These are phyloP conservation scores for Nymphaea colorata DNA, from an alignment of 164 flowering plant genomes.

Conservation along the genomic window DNA sequence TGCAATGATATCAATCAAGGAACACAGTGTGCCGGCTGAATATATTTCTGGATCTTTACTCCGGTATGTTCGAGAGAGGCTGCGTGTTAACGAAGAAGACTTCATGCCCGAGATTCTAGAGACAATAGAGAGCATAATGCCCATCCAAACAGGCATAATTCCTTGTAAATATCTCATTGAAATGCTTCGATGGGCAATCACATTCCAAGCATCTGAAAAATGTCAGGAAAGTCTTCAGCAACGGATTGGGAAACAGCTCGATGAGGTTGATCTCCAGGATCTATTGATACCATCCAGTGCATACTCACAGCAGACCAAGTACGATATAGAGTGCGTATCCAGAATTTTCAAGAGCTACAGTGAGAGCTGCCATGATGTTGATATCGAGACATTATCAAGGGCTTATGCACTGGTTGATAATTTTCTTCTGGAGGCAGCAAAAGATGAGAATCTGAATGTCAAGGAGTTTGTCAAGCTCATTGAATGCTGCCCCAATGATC, in stretches of 20 bases:
- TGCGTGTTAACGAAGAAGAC: background rate
- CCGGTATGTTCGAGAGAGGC: constrained; percentile 33
- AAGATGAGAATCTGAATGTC: constrained; percentile 32
- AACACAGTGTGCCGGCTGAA: constrained; percentile 20
- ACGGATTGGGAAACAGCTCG: constrained; percentile 53
- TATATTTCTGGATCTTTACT: constrained; percentile 37
- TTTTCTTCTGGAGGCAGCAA: constrained; percentile 39
- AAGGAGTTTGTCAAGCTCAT: constrained; percentile 29
- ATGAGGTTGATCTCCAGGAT: constrained; percentile 40
- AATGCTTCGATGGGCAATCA: constrained; percentile 37
- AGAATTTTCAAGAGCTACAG: constrained; percentile 49
- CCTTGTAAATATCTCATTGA: constrained; percentile 42
- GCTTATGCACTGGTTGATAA: constrained; percentile 53
- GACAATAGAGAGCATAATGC: constrained; percentile 52
- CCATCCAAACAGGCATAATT: constrained; percentile 28
- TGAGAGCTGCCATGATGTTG: constrained; percentile 13
- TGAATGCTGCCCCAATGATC: constrained; percentile 24
- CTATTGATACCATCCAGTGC: constrained; percentile 42
- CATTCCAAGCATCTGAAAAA: constrained; percentile 25
- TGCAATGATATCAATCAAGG: constrained; percentile 26
- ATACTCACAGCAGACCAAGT: constrained; percentile 31
- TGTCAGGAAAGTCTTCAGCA: constrained; percentile 44
- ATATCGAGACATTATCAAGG: constrained; percentile 18
- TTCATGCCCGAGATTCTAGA: constrained; percentile 42
- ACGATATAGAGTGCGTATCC: constrained; percentile 39